Evolutionary conservation across 106 monocot species (phyloP).

Genomic region (Iris macrosiphon): DNA sequence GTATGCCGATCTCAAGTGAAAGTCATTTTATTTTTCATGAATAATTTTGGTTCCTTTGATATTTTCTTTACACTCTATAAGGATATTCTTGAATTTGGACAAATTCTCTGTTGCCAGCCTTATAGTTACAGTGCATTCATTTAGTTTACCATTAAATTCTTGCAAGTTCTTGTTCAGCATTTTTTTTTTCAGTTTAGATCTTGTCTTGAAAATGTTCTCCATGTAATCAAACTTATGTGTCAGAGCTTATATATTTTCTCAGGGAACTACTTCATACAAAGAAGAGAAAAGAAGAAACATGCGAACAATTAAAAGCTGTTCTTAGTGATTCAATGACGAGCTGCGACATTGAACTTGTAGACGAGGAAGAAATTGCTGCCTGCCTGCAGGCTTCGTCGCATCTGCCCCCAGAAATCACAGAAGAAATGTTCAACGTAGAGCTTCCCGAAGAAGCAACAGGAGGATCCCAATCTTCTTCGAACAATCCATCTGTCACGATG

Average conservation of each 20-base stretch:
- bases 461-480: conserved; percentile 3
- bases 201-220: neutral
- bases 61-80: too few relatives aligned
- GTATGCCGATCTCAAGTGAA: too few relatives aligned
- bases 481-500: conserved; percentile 38
- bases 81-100: too few relatives aligned
- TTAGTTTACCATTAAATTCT: too few relatives aligned
- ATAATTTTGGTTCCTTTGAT: too few relatives aligned
- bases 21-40: too few relatives aligned
- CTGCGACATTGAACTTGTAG: conserved; percentile 59
- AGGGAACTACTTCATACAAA: conserved; percentile 80
- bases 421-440: conserved; percentile 54
- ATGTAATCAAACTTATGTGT: neutral
- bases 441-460: conserved; percentile 26
- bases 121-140: too few relatives aligned
- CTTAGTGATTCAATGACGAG: conserved; percentile 54
- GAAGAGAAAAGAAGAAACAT: conserved; percentile 60
- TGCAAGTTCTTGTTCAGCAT: too few relatives aligned
- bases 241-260: neutral
- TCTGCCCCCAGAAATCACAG: conserved; percentile 36
- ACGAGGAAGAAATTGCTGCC: conserved; percentile 30
- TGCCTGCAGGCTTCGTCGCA: conserved; percentile 50
- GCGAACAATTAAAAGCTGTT: conserved; percentile 39
- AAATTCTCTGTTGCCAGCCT: too few relatives aligned
- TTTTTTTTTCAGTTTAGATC: too few relatives aligned